Percentiles rank a stretch among this genome's conserved stretches.
Conservation (phyloP, 2,329 filamentous ascomycete species). For the Sphaerulina musiva region DNA sequence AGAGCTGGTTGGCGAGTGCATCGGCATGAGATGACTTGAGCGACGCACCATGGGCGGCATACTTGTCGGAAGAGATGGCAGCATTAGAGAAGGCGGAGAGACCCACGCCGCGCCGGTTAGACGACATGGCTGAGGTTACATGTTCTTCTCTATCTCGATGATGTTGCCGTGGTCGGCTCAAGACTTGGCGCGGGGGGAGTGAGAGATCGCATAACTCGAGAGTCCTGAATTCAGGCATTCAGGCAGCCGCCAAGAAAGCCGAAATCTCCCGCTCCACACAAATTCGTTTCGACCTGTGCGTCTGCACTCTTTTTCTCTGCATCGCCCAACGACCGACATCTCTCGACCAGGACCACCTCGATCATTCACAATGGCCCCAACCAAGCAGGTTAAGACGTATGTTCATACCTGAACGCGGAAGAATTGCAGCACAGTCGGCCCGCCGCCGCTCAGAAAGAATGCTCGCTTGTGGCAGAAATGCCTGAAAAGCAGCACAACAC, state of each 20-base stretch:
- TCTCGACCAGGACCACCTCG: conserved; percentile 22
- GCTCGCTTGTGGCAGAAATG: conserved; percentile 20
- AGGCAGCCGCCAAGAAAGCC: conserved; percentile 5
- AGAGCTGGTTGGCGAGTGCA: conserved; percentile 85
- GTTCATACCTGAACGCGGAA: conserved; percentile 39
- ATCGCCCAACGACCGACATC: conserved; percentile 29
- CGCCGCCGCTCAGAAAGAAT: conserved; percentile 54
- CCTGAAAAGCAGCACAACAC: conserved; percentile 16
- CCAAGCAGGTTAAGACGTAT: conserved; percentile 50
- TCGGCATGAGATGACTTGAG: conserved; percentile 79
- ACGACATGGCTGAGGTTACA: conserved; percentile 35
- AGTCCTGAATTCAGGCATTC: background rate
- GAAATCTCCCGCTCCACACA: conserved; percentile 7
- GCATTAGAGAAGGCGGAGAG: conserved; percentile 84
- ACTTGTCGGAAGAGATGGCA: conserved; percentile 78
- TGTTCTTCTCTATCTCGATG: background rate
- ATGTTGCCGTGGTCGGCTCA: background rate
- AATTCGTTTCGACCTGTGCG: conserved; percentile 15
- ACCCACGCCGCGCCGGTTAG: conserved; percentile 70
- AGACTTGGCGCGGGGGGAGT: background rate
- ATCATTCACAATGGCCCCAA: conserved; percentile 49
- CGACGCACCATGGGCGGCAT: conserved; percentile 78
- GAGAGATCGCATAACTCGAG: background rate
- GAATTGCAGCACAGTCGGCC: conserved; percentile 67
- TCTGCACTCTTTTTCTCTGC: conserved; percentile 13